phyloP scores from a whole-genome alignment of 129 eudicot species.

The Arctium minus region DNA sequence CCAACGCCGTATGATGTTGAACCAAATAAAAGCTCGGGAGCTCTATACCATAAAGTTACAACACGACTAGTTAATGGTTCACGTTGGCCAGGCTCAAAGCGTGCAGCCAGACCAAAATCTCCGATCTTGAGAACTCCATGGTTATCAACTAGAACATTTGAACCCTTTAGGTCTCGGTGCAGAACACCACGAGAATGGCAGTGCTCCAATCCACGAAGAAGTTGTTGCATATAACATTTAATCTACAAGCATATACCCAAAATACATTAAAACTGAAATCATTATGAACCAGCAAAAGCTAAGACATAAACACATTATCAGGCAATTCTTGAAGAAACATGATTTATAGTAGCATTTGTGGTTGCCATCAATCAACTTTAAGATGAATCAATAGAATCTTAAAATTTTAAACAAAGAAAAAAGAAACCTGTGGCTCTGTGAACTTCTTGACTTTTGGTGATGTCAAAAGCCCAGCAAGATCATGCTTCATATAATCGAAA shows the following conservation, averaged over 20 bases:
- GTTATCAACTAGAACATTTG: slow-evolving; percentile 75
- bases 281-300: background rate
- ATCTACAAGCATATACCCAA: slow-evolving; percentile 41
- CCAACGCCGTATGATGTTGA: slow-evolving; percentile 74
- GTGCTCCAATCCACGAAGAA: slow-evolving; percentile 78
- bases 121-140: slow-evolving; percentile 77
- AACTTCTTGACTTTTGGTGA: slow-evolving; percentile 60
- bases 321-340: background rate
- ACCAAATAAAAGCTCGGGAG: slow-evolving; percentile 93
- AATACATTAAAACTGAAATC: background rate
- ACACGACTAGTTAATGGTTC: slow-evolving; percentile 88
- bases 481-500: slow-evolving; percentile 96
- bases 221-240: slow-evolving; percentile 84
- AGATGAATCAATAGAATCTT: slow-evolving; percentile 1
- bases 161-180: slow-evolving; percentile 93
- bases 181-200: slow-evolving; percentile 83
- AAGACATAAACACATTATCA: background rate
- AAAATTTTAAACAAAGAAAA: background rate
- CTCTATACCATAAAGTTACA: slow-evolving; percentile 92
- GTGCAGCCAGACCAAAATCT: slow-evolving; percentile 90
- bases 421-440: slow-evolving; percentile 76
- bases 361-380: background rate
- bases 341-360: background rate
- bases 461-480: slow-evolving; percentile 82
- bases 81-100: slow-evolving; percentile 53